Conservation (phyloP, 192 early-diverging fungal genomes). For the Umbelopsis sp. region DNA sequence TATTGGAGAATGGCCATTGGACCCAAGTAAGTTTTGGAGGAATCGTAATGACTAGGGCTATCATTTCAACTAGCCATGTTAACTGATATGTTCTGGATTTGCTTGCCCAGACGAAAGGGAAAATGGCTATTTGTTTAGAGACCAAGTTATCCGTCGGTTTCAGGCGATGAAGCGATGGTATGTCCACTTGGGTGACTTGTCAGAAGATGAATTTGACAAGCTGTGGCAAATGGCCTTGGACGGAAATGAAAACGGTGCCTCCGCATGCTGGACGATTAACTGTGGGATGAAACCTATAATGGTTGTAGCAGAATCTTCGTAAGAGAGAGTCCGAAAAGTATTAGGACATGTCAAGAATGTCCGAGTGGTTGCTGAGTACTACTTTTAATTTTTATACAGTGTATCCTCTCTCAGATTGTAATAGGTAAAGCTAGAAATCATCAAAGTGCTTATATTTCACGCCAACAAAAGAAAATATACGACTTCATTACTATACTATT, state of each 20-base stretch:
- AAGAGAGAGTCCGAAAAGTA: neutral
- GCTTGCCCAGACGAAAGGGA: conserved; percentile 23
- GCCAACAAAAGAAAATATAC: no score
- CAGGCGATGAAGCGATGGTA: conserved; percentile 9
- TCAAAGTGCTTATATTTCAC: no score
- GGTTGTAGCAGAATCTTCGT: neutral
- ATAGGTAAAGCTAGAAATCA: no score
- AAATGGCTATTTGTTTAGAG: conserved; percentile 32
- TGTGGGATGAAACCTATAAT: neutral
- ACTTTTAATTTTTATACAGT: no score
- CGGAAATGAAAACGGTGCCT: neutral
- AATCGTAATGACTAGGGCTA: neutral
- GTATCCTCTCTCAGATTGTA: no score
- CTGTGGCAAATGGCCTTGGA: conserved; percentile 6
- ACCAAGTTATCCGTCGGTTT: conserved; percentile 13
- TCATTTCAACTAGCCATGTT: neutral
- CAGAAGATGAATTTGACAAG: neutral
- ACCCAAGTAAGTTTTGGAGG: conserved; percentile 9
- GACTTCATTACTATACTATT: no score
- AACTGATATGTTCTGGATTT: neutral
- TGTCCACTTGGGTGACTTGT: neutral
- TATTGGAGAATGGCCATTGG: conserved; percentile 31
- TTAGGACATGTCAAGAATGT: no score
- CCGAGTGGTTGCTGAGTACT: no score
- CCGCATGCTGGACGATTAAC: neutral